phyloP scores from a whole-genome alignment of 106 monocot species.

The Agapanthus africanus region DNA sequence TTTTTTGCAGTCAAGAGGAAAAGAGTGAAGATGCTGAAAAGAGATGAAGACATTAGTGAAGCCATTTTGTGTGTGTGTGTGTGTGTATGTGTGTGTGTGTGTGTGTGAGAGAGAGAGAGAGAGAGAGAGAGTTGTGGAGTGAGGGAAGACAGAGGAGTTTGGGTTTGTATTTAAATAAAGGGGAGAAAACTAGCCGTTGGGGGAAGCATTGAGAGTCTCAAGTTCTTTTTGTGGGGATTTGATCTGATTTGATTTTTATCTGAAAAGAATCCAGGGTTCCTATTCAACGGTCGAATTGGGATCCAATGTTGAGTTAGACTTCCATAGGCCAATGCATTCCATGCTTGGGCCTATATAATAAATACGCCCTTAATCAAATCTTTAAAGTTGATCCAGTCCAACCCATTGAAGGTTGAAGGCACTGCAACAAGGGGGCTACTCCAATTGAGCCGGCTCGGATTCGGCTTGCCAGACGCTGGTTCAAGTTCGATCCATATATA shows the following conservation, averaged over 20 bases:
- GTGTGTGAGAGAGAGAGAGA: conserved; percentile 1
- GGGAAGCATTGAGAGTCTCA: background rate
- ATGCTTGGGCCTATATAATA: too few species aligned
- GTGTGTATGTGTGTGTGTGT: too few species aligned
- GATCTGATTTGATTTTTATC: background rate
- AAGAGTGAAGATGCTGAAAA: conserved; percentile 4
- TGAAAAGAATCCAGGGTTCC: background rate
- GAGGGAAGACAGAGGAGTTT: background rate
- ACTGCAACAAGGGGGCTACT: too few species aligned
- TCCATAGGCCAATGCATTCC: too few species aligned
- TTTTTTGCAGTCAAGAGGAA: conserved; percentile 6
- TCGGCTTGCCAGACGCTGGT: too few species aligned
- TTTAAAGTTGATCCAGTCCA: too few species aligned
- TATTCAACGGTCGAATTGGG: background rate
- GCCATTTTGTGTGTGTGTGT: too few species aligned
- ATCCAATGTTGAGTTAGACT: too few species aligned
- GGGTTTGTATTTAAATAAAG: background rate
- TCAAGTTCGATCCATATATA: too few species aligned
- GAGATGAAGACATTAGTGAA: conserved; percentile 11
- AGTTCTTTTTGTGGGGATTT: background rate
- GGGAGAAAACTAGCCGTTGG: conserved; percentile 30
- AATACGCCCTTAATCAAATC: too few species aligned
- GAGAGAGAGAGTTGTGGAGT: background rate
- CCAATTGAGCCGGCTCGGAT: too few species aligned
- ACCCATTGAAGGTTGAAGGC: too few species aligned